Evolutionary conservation across 108 stramenopile species (phyloP), one percentile per base, ranked within the genome.

Genomic region (Discostella pseudostelligera): DNA sequence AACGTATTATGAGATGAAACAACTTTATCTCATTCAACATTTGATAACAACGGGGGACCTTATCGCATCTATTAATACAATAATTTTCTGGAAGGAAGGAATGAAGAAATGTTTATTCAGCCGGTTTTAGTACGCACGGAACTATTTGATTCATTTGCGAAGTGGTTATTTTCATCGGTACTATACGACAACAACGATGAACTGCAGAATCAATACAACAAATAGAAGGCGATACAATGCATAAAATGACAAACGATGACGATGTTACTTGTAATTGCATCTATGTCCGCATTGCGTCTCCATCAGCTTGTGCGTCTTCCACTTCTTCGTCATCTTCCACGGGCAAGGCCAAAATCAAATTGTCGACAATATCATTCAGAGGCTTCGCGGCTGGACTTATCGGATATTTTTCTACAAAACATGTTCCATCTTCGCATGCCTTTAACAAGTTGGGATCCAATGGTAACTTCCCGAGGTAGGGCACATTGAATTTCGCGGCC

Each of bases 401-500:
- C 6, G 84, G 79, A 44, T 65, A 76, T 17, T 60, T 73, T 61
- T 89, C 83, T 16, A 86, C 84, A 76, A 90, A 88, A 8, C 81
- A 63, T 37, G 69, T 72, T 29, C 99, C 99, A 28, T 86, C 71
- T 64, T 99, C 99, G 70, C 97, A 98, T 0, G 94, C 81, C 57
- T 83, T 79, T 46, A 96, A 80, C 13, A 99, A 66, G 49, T 92
- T 88, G 0, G 97, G 94, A 83, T 99, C 99, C 65, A 99, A 67
- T 0, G 98, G 97, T 19, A 99, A 26, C 20, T 70, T 65, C 26
- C 98, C 98, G 50, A 97, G 84, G 64, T 92, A 96, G 3, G 96
- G 96, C 3, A 97, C 93, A 8, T 78, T 59, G 68, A 93, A 96
- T 47, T 85, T 67, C 36, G 70, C 71, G 6, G 97, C 95, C 98